A percentile compares a stretch with the other conserved stretches of the same genome.
Evolutionary conservation across 2,329 filamentous ascomycete genomes (phyloP).

Genomic region (Cladobotryum mycophilum): DNA sequence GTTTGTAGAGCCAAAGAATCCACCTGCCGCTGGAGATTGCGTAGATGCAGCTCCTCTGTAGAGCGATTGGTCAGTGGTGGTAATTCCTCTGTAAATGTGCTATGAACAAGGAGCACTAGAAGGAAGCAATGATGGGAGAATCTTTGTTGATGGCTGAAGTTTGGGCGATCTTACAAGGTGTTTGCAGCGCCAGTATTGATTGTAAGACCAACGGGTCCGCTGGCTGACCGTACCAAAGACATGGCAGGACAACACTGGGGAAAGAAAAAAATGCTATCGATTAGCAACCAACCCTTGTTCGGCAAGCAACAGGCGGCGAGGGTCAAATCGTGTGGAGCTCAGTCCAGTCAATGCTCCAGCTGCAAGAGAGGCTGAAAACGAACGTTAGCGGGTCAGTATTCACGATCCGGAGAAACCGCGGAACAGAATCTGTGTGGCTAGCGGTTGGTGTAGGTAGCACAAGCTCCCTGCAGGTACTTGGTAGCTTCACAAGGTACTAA

Average conservation of each 20-base stretch:
- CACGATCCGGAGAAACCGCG: constrained; percentile 9
- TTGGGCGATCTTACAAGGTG: constrained; percentile 29
- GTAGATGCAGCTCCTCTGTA: constrained; percentile 21
- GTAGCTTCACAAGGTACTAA: constrained; percentile 8
- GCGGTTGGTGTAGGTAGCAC: not conserved
- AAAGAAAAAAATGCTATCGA: constrained; percentile 11
- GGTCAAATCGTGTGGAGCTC: constrained; percentile 12
- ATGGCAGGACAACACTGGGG: constrained; percentile 24
- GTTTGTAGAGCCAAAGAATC: constrained; percentile 31
- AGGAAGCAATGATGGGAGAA: not conserved
- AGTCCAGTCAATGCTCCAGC: not conserved
- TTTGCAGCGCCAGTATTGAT: constrained; percentile 60
- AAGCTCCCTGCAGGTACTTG: not conserved
- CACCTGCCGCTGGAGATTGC: constrained; percentile 29
- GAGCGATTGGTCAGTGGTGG: constrained; percentile 6
- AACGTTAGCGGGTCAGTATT: constrained; percentile 1
- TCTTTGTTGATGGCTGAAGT: constrained; percentile 1
- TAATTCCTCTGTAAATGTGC: not conserved
- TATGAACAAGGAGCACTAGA: not conserved
- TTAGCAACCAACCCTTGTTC: constrained; percentile 7
- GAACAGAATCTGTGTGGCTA: not conserved
- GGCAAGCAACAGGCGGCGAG: constrained; percentile 6
- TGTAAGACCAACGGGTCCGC: constrained; percentile 53
- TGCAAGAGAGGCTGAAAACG: constrained; percentile 2
- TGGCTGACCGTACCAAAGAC: constrained; percentile 51